These are phyloP conservation scores for Rhodotorula sp. DNA, from an alignment of 1,284 basidiomycete genomes.

Conservation along the genomic window DNA sequence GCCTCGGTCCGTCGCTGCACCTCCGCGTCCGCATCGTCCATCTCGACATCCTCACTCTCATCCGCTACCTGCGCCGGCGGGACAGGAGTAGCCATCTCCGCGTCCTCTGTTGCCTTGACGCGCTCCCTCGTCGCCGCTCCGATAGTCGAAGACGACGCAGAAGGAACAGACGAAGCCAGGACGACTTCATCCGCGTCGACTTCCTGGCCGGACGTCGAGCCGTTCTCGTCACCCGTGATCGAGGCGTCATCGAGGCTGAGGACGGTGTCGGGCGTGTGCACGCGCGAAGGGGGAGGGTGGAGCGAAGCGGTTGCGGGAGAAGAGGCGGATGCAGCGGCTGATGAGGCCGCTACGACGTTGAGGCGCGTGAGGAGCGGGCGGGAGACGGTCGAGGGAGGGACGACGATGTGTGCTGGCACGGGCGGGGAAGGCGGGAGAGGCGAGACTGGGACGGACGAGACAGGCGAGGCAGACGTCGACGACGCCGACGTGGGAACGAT, in stretches of 20 bases:
- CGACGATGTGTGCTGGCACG: conserved; percentile 6
- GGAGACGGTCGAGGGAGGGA: conserved; percentile 22
- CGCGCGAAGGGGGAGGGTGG: conserved; percentile 22
- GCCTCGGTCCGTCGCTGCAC: too few relatives aligned
- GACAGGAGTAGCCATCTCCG: background rate
- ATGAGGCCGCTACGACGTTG: conserved; percentile 31
- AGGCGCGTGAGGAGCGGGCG: conserved; percentile 30
- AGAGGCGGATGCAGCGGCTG: conserved; percentile 8
- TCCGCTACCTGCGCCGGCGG: conserved; percentile 6
- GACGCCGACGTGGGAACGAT: conserved; percentile 46
- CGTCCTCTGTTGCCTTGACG: background rate
- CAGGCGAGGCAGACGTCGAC: conserved; percentile 10
- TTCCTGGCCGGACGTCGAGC: conserved; percentile 21
- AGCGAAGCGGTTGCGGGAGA: conserved; percentile 9
- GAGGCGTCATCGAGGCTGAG: conserved; percentile 27
- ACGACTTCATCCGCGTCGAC: conserved; percentile 14
- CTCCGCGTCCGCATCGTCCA: conserved; percentile 13
- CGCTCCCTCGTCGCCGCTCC: background rate
- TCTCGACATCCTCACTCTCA: conserved; percentile 22
- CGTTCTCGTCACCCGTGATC: conserved; percentile 31
- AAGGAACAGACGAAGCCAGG: background rate
- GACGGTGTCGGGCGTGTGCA: conserved; percentile 37
- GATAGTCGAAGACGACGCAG: conserved; percentile 1
- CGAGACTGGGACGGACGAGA: conserved; percentile 16
- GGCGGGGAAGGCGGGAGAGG: conserved; percentile 10